Percentiles rank a stretch among this genome's conserved stretches.
Evolutionary conservation across 371 early-diverging fungal genomes (phyloP).

Genomic region (Coemansia sp.): DNA sequence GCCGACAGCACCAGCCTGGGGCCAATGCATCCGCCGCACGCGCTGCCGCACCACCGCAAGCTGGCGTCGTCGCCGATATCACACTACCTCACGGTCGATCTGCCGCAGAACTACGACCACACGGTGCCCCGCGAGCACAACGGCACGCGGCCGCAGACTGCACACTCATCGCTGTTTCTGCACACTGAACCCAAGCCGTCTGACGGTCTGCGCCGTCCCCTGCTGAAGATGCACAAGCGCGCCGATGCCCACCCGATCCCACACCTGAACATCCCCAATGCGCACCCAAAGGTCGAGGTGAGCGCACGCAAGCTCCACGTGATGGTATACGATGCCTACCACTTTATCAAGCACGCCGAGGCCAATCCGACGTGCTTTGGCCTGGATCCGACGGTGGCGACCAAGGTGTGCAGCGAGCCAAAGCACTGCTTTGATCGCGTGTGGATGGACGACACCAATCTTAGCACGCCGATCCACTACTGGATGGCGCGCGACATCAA

Average conservation of each 20-base stretch:
- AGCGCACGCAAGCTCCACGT: slow-evolving; percentile 20
- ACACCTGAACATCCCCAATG: not conserved
- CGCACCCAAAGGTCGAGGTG: not conserved
- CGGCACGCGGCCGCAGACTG: slow-evolving; percentile 15
- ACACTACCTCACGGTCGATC: slow-evolving; percentile 33
- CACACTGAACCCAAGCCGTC: slow-evolving; percentile 3
- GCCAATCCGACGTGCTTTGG: slow-evolving; percentile 37
- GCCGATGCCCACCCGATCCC: slow-evolving; percentile 2
- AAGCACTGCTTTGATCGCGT: slow-evolving; percentile 44
- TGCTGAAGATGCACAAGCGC: slow-evolving; percentile 17
- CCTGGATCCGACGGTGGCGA: slow-evolving; percentile 18
- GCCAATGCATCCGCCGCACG: slow-evolving; percentile 17
- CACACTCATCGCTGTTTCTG: not conserved
- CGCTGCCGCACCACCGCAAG: slow-evolving; percentile 30
- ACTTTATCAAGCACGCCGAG: slow-evolving; percentile 46
- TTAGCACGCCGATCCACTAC: slow-evolving; percentile 40
- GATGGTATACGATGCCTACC: slow-evolving; percentile 47
- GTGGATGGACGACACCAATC: slow-evolving; percentile 45
- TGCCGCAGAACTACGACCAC: slow-evolving; percentile 40
- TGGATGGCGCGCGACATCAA: slow-evolving; percentile 49
- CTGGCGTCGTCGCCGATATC: slow-evolving; percentile 29
- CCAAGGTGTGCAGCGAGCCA: slow-evolving; percentile 35
- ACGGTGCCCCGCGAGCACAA: slow-evolving; percentile 41
- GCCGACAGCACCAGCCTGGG: slow-evolving; percentile 20
- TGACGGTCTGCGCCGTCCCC: slow-evolving; percentile 5